phyloP scores from a whole-genome alignment of 2,329 filamentous ascomycete species.

The Venturia pyrina region DNA sequence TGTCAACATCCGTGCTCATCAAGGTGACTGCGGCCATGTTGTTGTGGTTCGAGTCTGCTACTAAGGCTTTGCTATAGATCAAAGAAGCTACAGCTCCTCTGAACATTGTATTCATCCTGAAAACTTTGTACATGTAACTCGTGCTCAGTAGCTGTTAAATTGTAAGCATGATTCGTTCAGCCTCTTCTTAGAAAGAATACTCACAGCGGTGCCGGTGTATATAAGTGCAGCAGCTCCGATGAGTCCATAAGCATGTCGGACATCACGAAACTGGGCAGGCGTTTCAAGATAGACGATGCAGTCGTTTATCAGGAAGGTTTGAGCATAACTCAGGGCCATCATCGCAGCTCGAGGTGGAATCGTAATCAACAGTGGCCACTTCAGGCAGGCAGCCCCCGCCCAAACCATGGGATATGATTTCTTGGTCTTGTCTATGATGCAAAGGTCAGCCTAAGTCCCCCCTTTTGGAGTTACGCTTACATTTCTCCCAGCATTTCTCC shows the following conservation, averaged over 20 bases:
- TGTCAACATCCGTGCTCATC: constrained; percentile 10
- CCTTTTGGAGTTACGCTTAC: background rate
- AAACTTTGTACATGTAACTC: constrained; percentile 4
- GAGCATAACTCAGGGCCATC: constrained; percentile 9
- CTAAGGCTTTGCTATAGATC: constrained; percentile 1
- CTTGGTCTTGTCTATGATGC: background rate
- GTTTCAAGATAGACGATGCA: constrained; percentile 6
- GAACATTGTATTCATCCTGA: constrained; percentile 6
- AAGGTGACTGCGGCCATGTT: constrained; percentile 4
- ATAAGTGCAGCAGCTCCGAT: constrained; percentile 7
- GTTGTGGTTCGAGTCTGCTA: background rate
- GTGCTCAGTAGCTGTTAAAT: background rate
- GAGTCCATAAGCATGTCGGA: constrained; percentile 5
- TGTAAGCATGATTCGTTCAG: background rate
- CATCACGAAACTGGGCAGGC: background rate
- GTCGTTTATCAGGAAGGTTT: constrained; percentile 8
- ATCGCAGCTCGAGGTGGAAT: background rate
- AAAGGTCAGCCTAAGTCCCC: background rate
- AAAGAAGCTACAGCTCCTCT: constrained; percentile 4
- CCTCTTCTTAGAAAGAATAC: background rate
- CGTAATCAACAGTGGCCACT: background rate
- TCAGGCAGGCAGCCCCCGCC: background rate
- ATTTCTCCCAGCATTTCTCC: constrained; percentile 6
- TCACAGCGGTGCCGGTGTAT: constrained; percentile 1
- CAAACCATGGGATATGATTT: constrained; percentile 4